Evolutionary conservation across 441 rosid species (phyloP).

Genomic region (Theobroma grandiflorum): DNA sequence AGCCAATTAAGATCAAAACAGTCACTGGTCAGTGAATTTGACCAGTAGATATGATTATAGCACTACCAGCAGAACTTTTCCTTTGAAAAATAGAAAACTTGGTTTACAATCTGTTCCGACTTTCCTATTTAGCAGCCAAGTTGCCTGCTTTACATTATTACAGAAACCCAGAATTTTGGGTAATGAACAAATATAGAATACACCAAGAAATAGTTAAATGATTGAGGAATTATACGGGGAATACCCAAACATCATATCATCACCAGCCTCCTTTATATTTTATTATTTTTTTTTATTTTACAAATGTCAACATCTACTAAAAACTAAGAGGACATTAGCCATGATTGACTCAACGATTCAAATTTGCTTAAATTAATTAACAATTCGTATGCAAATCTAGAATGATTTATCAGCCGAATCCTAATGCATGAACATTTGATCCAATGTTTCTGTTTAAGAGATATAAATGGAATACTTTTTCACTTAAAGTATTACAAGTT

Average conservation of each 20-base stretch:
- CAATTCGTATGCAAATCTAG: background rate
- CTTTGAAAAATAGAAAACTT: too few relatives aligned
- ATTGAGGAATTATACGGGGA: background rate
- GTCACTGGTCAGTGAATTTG: background rate
- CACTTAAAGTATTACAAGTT: background rate
- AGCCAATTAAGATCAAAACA: background rate
- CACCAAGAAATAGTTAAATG: background rate
- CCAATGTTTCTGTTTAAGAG: background rate
- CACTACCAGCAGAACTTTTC: too few relatives aligned
- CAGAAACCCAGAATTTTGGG: too few relatives aligned
- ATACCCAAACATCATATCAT: background rate
- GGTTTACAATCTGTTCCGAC: too few relatives aligned
- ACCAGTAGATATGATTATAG: background rate
- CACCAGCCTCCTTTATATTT: background rate
- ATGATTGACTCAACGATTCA: background rate
- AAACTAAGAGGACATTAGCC: background rate
- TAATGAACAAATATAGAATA: background rate
- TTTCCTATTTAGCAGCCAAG: too few relatives aligned
- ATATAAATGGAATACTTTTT: background rate
- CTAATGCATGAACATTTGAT: slow-evolving; percentile 16
- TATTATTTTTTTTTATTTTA: too few relatives aligned
- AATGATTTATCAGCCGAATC: background rate
- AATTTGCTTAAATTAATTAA: background rate
- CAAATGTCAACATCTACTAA: background rate
- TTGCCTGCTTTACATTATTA: too few relatives aligned